Base-by-base conservation (phyloP, 2,329 filamentous ascomycete species). In the Diaporthe eres region DNA sequence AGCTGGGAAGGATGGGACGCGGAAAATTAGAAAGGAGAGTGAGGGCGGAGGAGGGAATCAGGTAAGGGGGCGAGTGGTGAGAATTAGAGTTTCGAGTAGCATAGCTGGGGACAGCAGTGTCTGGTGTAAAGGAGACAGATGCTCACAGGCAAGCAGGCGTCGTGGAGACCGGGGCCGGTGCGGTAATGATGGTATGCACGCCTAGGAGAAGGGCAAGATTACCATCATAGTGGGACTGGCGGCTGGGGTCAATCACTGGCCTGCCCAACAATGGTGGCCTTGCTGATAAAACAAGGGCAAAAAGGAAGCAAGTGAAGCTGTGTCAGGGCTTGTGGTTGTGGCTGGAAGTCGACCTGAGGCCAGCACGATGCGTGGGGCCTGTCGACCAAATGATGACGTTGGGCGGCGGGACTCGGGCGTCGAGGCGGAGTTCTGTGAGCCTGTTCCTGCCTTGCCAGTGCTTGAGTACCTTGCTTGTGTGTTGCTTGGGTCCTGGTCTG, bases 331-430 rank as follows among this genome's bases (percentile, higher is more conserved):
- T 39, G 37, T 19, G 31, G 31, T 57, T 37, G 37, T 61, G 58
- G 58, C 58, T 68, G 65, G 47, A 68, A 68, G 65, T 68, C 65
- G 65, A 68, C 65, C 65, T 68, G 65, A 53, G 47, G 47, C 63
- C 65, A 68, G 65, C 65, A 28, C 31, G 31, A 68, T 39, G 65
- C 28, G 65, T 68, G 65, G 65, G 65, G 25, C 47, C 47, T 28
- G 34, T 28, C 63, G 65, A 39, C 65, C 65, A 55, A 68, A 68
- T 53, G n/a, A 68, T 68, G 65, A 68, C 65, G 65, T 68, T 68
- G 28, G 44, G 42, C 61, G 28, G 61, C 39, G 42, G 61, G 57
- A 60, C 17, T 60, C 9, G 34, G 58, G 37, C 37, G 37, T 42
- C 7, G 63, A 47, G 31, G 63, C 63, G 63, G 65, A 53, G 47